Base-by-base conservation (phyloP, 140 eudicot genomes). In the Anethum foeniculum region DNA sequence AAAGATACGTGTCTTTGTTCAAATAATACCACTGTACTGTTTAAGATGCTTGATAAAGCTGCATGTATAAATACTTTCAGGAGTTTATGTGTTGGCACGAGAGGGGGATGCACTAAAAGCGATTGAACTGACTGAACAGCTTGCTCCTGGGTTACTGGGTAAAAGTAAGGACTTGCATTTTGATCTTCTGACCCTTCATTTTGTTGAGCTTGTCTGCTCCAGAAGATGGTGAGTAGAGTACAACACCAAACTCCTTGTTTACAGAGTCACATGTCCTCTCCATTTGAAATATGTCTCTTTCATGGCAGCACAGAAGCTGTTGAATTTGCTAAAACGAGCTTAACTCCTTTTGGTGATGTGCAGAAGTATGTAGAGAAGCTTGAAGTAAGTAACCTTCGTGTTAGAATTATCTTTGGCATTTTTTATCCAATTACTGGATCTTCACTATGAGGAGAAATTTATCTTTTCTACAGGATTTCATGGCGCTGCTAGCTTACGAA, bases 171-270 rank as follows among this genome's bases (percentile, higher is more conserved):
- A 92, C 87, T 67, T 94, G 83, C 94, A 81, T 83, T 94, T 94
- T 82, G 95, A 92, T 86, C 95, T 94, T 51, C 84, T 94, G 89
- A 87, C 95, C 85, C 99, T 94, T 87, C 99, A 89, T 79, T 94
- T 89, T 86, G 93, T 89, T 77, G 89, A 89, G 88, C 95, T 94
- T 72, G 89, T 92, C 76, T 86, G 93, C 80, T 90, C 90, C 68
- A 84, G 88, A 62, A 89, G 89, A 86, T 80, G 90, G 99, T 92
- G 85, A 89, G 97, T 67, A 77, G n/a, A 76, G 44, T 39, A 14
- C 77, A 13, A 71, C 13, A 4, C 12, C 3, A 30, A 68, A 68
- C 43, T 68, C 74, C 25, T 71, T 84, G 62, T 60, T 80, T 43
- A 62, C 51, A 32, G 76, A 10, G 79, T 74, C 67, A 68, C 69